Percentiles rank a stretch among this genome's conserved stretches.
Evolutionary conservation across 345 rosid species (phyloP).

Genomic region (Citropsis articulata): DNA sequence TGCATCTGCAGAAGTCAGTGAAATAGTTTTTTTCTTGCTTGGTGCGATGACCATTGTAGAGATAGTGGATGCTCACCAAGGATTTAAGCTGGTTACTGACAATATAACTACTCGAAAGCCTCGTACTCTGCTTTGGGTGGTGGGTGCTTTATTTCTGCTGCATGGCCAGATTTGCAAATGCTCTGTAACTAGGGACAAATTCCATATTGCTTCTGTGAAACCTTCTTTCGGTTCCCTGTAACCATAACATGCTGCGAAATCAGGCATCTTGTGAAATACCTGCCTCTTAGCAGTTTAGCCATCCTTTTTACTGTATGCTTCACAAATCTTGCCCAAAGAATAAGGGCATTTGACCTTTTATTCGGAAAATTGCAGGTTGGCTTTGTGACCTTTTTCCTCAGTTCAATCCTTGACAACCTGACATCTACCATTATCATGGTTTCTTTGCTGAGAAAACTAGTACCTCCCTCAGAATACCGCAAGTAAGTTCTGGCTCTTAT

Average conservation of each 20-base stretch:
- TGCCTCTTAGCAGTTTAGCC: neutral
- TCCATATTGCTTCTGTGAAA: neutral
- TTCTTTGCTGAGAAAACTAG: slow-evolving; percentile 81
- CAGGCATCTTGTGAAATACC: neutral
- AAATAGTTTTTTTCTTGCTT: slow-evolving; percentile 91
- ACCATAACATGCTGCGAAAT: neutral
- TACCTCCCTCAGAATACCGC: slow-evolving; percentile 90
- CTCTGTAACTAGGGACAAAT: neutral
- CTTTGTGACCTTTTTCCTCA: slow-evolving; percentile 86
- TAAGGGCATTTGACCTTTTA: slow-evolving; percentile 18
- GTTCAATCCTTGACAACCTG: slow-evolving; percentile 87
- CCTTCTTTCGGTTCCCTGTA: neutral
- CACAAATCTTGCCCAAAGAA: neutral
- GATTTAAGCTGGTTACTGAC: slow-evolving; percentile 96
- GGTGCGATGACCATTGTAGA: slow-evolving; percentile 99
- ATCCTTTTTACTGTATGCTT: neutral
- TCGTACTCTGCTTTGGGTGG: slow-evolving; percentile 88
- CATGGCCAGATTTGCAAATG: slow-evolving; percentile 2
- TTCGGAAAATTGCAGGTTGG: slow-evolving; percentile 62
- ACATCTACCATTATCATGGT: slow-evolving; percentile 98
- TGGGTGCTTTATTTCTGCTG: slow-evolving; percentile 33
- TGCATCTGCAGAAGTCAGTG: slow-evolving; percentile 95
- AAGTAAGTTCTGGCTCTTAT: slow-evolving; percentile 52
- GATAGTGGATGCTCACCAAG: slow-evolving; percentile 99
- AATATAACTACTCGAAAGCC: slow-evolving; percentile 93